phyloP scores from a whole-genome alignment of 306 rosid species.

The Castanea crenata region DNA sequence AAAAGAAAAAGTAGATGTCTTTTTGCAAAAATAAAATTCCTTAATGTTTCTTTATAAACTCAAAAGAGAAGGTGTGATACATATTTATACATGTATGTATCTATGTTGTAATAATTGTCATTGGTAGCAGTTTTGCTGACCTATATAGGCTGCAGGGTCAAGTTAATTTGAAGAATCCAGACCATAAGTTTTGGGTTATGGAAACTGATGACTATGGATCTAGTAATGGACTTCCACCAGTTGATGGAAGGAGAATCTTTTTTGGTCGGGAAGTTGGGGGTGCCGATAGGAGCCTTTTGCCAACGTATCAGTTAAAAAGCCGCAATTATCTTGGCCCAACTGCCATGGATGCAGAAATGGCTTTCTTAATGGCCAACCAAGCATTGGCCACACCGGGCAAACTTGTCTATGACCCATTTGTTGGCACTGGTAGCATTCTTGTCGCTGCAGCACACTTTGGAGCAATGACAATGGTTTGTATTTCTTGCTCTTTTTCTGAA shows the following conservation, averaged over 20 bases:
- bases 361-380: slow-evolving; percentile 96
- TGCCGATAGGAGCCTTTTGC: slow-evolving; percentile 85
- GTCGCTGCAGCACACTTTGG: slow-evolving; percentile 93
- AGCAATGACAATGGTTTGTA: slow-evolving; percentile 89
- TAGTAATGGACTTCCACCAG: slow-evolving; percentile 92
- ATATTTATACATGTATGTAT: neutral
- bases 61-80: neutral
- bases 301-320: slow-evolving; percentile 92
- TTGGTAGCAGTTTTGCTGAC: slow-evolving; percentile 14
- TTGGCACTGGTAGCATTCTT: slow-evolving; percentile 96
- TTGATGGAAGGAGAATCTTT: slow-evolving; percentile 65
- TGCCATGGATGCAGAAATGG: slow-evolving; percentile 99
- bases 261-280: slow-evolving; percentile 92
- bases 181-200: slow-evolving; percentile 84
- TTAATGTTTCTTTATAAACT: neutral
- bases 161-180: slow-evolving; percentile 80
- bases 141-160: slow-evolving; percentile 54
- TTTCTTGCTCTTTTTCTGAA: slow-evolving; percentile 13
- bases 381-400: slow-evolving; percentile 75
- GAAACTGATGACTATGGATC: slow-evolving; percentile 72
- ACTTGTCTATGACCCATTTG: slow-evolving; percentile 88
- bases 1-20: neutral
- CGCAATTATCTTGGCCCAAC: slow-evolving; percentile 97
- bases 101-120: neutral
- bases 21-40: neutral